These are phyloP conservation scores for Colletotrichum sublineola DNA, from an alignment of 2,329 filamentous ascomycete species.

Conservation along the genomic window DNA sequence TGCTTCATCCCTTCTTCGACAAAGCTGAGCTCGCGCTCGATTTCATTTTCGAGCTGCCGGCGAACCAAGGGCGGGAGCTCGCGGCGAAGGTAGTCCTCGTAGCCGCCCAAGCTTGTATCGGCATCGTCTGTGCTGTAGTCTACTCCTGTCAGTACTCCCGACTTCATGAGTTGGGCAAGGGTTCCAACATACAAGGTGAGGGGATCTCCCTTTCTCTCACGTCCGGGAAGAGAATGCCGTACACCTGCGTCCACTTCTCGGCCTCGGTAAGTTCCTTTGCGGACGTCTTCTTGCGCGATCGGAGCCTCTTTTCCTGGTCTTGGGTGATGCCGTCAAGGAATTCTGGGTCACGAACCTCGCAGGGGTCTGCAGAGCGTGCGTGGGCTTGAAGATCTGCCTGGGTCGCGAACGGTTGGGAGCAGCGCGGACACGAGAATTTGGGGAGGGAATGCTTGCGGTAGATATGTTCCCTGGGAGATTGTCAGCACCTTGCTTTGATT, in stretches of 20 bases:
- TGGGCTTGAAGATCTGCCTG: conserved; percentile 51
- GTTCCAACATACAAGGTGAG: conserved; percentile 31
- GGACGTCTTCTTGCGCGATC: conserved; percentile 50
- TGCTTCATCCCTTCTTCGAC: conserved; percentile 46
- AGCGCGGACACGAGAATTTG: conserved; percentile 51
- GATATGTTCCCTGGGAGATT: conserved; percentile 50
- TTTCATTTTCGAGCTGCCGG: conserved; percentile 48
- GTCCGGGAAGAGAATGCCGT: conserved; percentile 53
- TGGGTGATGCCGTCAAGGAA: conserved; percentile 54
- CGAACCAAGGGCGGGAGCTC: conserved; percentile 52
- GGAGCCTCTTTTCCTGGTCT: conserved; percentile 52
- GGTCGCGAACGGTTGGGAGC: conserved; percentile 52
- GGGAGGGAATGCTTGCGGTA: conserved; percentile 55
- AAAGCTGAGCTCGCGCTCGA: conserved; percentile 46
- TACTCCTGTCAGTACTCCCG: conserved; percentile 36
- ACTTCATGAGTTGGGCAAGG: not conserved
- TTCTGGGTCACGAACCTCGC: conserved; percentile 43
- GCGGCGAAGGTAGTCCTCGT: conserved; percentile 47
- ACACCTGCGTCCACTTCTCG: conserved; percentile 56
- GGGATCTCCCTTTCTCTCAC: conserved; percentile 44
- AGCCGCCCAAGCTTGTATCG: conserved; percentile 47
- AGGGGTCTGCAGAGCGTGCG: conserved; percentile 47
- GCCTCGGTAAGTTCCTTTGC: conserved; percentile 50
- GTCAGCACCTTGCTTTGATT: not conserved
- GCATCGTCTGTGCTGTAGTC: conserved; percentile 50